phyloP scores from a whole-genome alignment of 495 filamentous ascomycete genomes.

The Diplogelasinospora grovesii region DNA sequence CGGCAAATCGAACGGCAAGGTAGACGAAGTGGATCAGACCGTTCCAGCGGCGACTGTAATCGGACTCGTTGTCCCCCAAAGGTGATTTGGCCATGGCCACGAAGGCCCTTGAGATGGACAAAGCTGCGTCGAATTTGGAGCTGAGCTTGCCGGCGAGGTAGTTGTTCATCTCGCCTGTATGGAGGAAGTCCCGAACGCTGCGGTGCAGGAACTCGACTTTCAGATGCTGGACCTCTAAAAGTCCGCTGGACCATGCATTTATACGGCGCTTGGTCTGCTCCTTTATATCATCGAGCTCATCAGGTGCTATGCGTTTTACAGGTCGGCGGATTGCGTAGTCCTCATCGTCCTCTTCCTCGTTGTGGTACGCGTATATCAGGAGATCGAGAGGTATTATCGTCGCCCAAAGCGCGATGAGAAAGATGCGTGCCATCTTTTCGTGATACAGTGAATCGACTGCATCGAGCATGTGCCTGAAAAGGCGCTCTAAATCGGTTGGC shows the following conservation, averaged over 20 bases:
- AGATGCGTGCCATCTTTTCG: slow-evolving; percentile 3
- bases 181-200: slow-evolving; percentile 15
- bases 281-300: background rate
- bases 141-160: slow-evolving; percentile 2
- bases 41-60: too few species aligned
- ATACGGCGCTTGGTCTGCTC: slow-evolving; percentile 4
- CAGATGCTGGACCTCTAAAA: slow-evolving; percentile 4
- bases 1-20: too few species aligned
- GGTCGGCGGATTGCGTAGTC: slow-evolving; percentile 6
- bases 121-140: background rate
- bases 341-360: slow-evolving; percentile 3
- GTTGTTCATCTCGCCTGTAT: slow-evolving; percentile 1
- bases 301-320: background rate
- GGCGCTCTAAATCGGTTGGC: slow-evolving; percentile 22
- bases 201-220: slow-evolving; percentile 15
- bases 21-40: too few species aligned
- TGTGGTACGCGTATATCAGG: slow-evolving; percentile 10
- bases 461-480: slow-evolving; percentile 21
- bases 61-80: too few species aligned
- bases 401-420: slow-evolving; percentile 9
- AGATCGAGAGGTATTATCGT: slow-evolving; percentile 5
- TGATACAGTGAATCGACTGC: slow-evolving; percentile 10
- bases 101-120: too few species aligned
- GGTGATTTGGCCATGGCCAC: too few species aligned
- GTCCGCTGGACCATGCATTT: slow-evolving; percentile 9